Evolutionary conservation across 2,329 filamentous ascomycete genomes (phyloP).

Genomic region (Leptoxyphium fumago): DNA sequence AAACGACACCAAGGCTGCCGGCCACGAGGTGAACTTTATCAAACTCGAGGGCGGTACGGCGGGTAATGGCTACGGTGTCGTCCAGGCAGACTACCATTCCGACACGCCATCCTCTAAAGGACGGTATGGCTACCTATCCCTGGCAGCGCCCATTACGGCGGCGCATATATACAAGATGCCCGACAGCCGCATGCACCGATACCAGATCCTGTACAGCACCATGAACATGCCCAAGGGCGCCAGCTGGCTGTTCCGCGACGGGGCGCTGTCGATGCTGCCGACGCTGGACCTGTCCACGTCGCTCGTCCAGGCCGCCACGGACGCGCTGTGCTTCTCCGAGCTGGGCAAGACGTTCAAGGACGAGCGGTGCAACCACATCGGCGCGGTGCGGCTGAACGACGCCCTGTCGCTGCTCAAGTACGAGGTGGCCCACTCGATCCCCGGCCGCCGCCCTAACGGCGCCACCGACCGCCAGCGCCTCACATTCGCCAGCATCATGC

Average conservation of each 20-base stretch:
- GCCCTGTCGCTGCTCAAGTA: not conserved
- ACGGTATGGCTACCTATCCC: not conserved
- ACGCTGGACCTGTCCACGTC: not conserved
- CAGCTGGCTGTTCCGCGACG: not conserved
- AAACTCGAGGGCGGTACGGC: not conserved
- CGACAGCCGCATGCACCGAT: not conserved
- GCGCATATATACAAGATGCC: not conserved
- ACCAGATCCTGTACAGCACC: not conserved
- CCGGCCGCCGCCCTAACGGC: not conserved
- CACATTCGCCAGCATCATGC: not conserved
- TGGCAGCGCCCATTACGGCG: not conserved
- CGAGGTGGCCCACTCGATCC: not conserved
- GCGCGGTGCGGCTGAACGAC: not conserved
- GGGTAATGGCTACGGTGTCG: not conserved
- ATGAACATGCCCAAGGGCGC: not conserved
- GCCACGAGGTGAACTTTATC: not conserved
- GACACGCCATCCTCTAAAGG: not conserved
- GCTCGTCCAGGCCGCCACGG: not conserved
- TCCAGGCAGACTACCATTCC: not conserved
- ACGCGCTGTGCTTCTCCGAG: not conserved
- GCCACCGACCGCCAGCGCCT: not conserved
- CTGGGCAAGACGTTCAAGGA: not conserved
- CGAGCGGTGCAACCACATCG: not conserved
- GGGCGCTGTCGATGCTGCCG: not conserved
- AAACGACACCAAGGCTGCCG: not conserved